phyloP scores from a whole-genome alignment of 2,329 filamentous ascomycete species.

The Cladosporium halotolerans region DNA sequence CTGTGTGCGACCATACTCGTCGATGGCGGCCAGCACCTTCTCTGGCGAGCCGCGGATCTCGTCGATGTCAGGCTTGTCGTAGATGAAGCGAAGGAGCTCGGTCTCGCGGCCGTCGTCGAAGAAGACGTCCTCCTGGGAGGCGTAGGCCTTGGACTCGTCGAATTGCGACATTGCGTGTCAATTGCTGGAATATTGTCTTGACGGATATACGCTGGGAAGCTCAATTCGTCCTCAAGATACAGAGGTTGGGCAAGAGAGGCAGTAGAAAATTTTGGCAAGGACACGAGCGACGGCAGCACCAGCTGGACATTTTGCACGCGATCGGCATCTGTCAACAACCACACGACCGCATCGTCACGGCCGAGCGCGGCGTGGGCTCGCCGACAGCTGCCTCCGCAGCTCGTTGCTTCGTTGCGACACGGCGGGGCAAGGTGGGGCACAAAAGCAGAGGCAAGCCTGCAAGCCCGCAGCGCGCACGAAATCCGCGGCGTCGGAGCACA shows the following conservation, averaged over 20 bases:
- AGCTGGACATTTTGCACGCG: slow-evolving; percentile 3
- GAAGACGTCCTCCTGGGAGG: slow-evolving; percentile 41
- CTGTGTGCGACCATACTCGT: slow-evolving; percentile 58
- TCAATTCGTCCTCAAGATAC: too few species aligned
- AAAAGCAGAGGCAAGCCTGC: not conserved
- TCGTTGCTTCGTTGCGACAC: not conserved
- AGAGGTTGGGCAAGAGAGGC: too few species aligned
- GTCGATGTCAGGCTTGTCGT: slow-evolving; percentile 54
- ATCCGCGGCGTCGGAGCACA: not conserved
- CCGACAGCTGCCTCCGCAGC: not conserved
- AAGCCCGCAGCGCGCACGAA: too few species aligned
- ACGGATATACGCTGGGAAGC: too few species aligned
- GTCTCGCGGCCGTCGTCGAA: slow-evolving; percentile 67
- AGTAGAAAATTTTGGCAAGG: not conserved
- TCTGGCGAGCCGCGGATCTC: slow-evolving; percentile 58
- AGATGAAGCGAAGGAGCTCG: slow-evolving; percentile 65
- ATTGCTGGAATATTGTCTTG: not conserved
- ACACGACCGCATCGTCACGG: not conserved
- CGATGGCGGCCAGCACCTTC: slow-evolving; percentile 61
- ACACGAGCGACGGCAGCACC: not conserved
- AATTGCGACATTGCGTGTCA: slow-evolving; percentile 25
- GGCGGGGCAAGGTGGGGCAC: slow-evolving; percentile 5
- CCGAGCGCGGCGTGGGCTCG: not conserved
- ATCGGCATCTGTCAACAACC: slow-evolving; percentile 8
- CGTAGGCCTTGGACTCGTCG: slow-evolving; percentile 42